Conservation (phyloP, 2,329 filamentous ascomycete species). For the Teratosphaeria epicoccoides region DNA sequence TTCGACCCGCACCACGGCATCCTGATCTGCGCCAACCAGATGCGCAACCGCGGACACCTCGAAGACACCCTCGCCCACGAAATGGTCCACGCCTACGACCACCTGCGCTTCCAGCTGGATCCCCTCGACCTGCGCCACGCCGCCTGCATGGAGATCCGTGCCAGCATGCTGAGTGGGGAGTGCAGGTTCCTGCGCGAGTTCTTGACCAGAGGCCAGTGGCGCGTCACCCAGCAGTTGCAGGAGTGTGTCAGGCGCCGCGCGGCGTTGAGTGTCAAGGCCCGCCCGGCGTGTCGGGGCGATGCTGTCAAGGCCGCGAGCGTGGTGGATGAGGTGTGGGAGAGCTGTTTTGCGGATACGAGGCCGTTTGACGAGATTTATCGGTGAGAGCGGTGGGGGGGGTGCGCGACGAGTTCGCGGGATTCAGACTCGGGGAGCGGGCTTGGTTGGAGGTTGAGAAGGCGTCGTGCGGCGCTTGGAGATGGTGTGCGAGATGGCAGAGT, state of each 20-base stretch:
- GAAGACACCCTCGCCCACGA: conserved; percentile 95
- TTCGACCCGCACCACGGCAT: conserved; percentile 84
- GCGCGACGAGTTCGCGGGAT: too few species aligned
- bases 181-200: conserved; percentile 84
- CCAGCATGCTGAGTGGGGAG: conserved; percentile 84
- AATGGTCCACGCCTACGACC: conserved; percentile 96
- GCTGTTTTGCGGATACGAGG: conserved; percentile 85
- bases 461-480: too few species aligned
- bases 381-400: too few species aligned
- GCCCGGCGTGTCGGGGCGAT: conserved; percentile 68
- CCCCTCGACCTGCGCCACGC: conserved; percentile 75
- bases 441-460: too few species aligned
- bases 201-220: conserved; percentile 75
- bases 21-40: conserved; percentile 82
- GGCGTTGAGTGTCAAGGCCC: conserved; percentile 63
- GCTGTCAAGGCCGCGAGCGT: conserved; percentile 76
- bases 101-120: conserved; percentile 82
- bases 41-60: conserved; percentile 66
- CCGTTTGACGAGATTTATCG: conserved; percentile 96
- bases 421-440: too few species aligned
- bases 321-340: conserved; percentile 98
- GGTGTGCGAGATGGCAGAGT: too few species aligned
- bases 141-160: conserved; percentile 93
- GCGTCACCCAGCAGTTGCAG: conserved; percentile 84
- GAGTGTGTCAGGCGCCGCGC: conserved; percentile 79